Evolutionary conservation across 2,329 filamentous ascomycete genomes (phyloP).

Genomic region (Apiospora marii): DNA sequence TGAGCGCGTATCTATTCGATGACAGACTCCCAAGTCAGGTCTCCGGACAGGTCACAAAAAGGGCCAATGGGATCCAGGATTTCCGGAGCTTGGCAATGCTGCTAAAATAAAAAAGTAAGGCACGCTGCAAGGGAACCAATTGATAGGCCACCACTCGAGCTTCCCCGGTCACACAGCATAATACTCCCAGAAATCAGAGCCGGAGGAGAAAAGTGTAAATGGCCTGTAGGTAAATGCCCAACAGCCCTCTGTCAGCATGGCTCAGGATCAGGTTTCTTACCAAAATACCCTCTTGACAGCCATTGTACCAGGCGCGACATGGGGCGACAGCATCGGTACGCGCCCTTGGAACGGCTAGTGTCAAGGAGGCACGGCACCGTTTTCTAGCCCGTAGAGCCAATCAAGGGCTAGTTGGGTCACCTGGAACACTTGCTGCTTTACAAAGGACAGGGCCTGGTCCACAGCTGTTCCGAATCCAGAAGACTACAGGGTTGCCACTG

Average conservation of each 20-base stretch:
- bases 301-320: slow-evolving; percentile 23
- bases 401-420: slow-evolving; percentile 41
- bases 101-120: slow-evolving; percentile 10
- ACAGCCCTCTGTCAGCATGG: neutral
- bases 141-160: slow-evolving; percentile 4
- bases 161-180: slow-evolving; percentile 3
- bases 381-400: slow-evolving; percentile 45
- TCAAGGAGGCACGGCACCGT: slow-evolving; percentile 42
- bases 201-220: neutral
- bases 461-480: slow-evolving; percentile 6
- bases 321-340: slow-evolving; percentile 39
- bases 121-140: slow-evolving; percentile 7
- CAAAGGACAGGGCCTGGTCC: slow-evolving; percentile 42
- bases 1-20: slow-evolving; percentile 12
- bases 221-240: neutral
- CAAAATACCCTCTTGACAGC: slow-evolving; percentile 18
- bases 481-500: slow-evolving; percentile 13
- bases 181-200: neutral
- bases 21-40: neutral
- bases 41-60: slow-evolving; percentile 1
- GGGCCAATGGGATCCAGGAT: neutral
- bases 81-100: slow-evolving; percentile 1
- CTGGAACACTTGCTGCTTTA: slow-evolving; percentile 54
- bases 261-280: slow-evolving; percentile 16
- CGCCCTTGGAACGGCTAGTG: slow-evolving; percentile 51